A percentile compares a stretch with the other conserved stretches of the same genome.
phyloP scores from a whole-genome alignment of 805 yeast species.

The Scheffersomyces lignosus region DNA sequence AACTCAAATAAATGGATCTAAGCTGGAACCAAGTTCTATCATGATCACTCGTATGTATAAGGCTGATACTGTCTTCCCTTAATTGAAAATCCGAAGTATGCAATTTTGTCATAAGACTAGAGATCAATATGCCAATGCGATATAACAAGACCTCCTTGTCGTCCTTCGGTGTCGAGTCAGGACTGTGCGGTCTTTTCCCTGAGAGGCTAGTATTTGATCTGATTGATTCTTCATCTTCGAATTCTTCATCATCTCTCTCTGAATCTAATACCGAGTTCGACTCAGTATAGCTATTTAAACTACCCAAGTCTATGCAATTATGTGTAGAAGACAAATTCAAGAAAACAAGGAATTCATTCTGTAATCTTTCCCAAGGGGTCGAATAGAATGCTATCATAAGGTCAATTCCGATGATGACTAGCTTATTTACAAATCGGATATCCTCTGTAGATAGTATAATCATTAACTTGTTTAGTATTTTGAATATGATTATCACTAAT shows the following conservation, averaged over 20 bases:
- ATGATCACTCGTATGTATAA: neutral
- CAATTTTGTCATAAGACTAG: neutral
- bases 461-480: slow-evolving; percentile 47
- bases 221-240: neutral
- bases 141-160: neutral
- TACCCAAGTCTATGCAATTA: slow-evolving; percentile 36
- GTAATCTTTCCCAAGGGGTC: slow-evolving; percentile 43
- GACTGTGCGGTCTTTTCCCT: slow-evolving; percentile 11
- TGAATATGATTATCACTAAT: slow-evolving; percentile 26
- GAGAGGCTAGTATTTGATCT: slow-evolving; percentile 14
- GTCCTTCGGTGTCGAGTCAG: slow-evolving; percentile 10
- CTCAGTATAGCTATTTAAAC: too few species aligned
- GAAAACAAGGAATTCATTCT: slow-evolving; percentile 46
- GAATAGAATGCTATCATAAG: slow-evolving; percentile 34
- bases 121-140: neutral
- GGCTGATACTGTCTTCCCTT: neutral
- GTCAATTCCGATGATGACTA: slow-evolving; percentile 40
- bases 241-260: slow-evolving; percentile 17
- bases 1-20: slow-evolving; percentile 19
- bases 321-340: slow-evolving; percentile 41
- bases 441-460: slow-evolving; percentile 43
- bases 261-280: too few species aligned
- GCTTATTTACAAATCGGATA: slow-evolving; percentile 32
- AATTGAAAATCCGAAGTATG: neutral
- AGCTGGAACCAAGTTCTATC: slow-evolving; percentile 25